A percentile compares a stretch with the other conserved stretches of the same genome.
Conservation (phyloP, 305 asterid genomes). For the Solanum hybrid region DNA sequence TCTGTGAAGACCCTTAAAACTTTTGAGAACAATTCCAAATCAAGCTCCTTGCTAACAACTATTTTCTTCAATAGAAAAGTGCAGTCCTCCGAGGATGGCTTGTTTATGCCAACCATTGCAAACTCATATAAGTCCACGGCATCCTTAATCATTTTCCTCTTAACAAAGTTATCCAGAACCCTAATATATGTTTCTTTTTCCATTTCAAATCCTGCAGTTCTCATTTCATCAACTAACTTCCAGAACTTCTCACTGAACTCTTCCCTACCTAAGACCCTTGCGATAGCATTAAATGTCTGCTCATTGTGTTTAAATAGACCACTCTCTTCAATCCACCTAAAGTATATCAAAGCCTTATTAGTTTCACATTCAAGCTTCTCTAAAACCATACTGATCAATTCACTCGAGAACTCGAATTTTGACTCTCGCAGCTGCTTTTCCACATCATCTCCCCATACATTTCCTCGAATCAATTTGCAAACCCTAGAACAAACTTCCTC, state of each 20-base stretch:
- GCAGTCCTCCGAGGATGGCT: conserved; percentile 59
- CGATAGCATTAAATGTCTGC: conserved; percentile 42
- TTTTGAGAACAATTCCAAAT: conserved; percentile 44
- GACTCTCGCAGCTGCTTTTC: conserved; percentile 45
- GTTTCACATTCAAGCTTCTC: conserved; percentile 37
- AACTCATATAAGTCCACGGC: conserved; percentile 72
- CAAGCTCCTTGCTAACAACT: conserved; percentile 55
- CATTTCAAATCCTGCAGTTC: conserved; percentile 50
- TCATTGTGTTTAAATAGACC: conserved; percentile 42
- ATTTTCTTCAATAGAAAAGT: conserved; percentile 67
- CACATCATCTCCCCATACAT: conserved; percentile 65
- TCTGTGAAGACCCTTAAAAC: conserved; percentile 50
- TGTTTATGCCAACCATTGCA: conserved; percentile 51
- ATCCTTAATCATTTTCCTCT: conserved; percentile 45
- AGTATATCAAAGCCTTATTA: conserved; percentile 62
- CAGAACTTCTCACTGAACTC: conserved; percentile 50
- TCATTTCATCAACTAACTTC: conserved; percentile 69
- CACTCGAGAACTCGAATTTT: conserved; percentile 42
- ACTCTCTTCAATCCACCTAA: conserved; percentile 83
- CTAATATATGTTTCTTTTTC: conserved; percentile 38
- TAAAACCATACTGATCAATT: conserved; percentile 43
- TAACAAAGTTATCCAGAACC: conserved; percentile 33
- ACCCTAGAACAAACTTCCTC: conserved; percentile 25
- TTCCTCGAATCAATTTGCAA: conserved; percentile 35
- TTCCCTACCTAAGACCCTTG: conserved; percentile 43